Base-by-base conservation (phyloP, 192 early-diverging fungal genomes). In the Backusella tarrabulga region DNA sequence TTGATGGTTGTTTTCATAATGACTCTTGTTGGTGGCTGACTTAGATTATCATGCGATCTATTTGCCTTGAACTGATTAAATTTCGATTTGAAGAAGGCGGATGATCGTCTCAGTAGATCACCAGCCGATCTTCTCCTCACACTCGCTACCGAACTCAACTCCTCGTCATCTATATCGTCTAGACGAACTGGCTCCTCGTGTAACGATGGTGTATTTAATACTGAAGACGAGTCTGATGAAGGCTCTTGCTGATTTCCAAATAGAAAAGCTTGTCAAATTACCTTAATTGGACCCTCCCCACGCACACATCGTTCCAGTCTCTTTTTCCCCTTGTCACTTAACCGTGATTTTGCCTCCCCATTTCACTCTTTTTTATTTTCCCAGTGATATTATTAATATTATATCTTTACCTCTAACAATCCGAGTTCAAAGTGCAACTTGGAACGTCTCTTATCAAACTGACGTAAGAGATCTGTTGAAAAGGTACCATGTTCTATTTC, bases 391-490 rank as follows among this genome's bases (percentile, higher is more conserved):
- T 19, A 50, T 50, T 50, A 50, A 0, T 32, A 3, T 32, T n/a
- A n/a, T 50, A 50, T 40, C 32, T 23, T 69, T 50, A 76, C 75
- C 67, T 76, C 67, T 44, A 60, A 38, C 34, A 44, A 26, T 14
- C 42, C 67, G 52, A 79, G 69, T 42, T 79, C 78, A 8, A 44
- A 32, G 23, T 74, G 73, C 15, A 79, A 21, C 40, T 69, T 67
- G 15, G 78, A 79, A 9, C 74, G 67, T 34, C 34, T 80, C 19
- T 67, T 80, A 67, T 80, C 79, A 26, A 80, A 80, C 52, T 75
- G 69, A 15, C 34, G 68, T 29, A 80, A 72, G 35, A 80, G 70
- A 26, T 80, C 79, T 38, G 70, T 73, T 35, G 74, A 70, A 76
- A 80, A 80, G 2, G 69, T 42, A 67, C 67, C 50, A 44, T 77